Conservation (phyloP, 306 rosid species). For the Fragaria vesca region DNA sequence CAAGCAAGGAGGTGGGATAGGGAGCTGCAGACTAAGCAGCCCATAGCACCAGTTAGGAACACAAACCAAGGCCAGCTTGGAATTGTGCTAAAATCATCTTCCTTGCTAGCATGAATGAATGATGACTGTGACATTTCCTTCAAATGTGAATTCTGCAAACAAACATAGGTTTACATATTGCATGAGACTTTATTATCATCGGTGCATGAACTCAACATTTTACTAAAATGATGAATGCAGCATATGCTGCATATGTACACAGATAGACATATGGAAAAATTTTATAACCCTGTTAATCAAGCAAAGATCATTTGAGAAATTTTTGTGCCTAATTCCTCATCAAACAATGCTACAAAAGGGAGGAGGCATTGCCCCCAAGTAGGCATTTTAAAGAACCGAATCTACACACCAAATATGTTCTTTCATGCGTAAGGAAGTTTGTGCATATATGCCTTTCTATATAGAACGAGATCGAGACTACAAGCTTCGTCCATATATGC, state of each 20-base stretch:
- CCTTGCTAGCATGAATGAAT: constrained; percentile 24
- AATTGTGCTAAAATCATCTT: constrained; percentile 26
- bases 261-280: too few species aligned
- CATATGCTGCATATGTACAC: neutral
- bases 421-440: too few species aligned
- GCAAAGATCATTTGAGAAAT: neutral
- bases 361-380: too few species aligned
- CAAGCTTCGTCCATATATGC: too few species aligned
- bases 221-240: neutral
- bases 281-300: neutral
- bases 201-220: neutral
- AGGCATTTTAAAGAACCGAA: too few species aligned
- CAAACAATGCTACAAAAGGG: too few species aligned
- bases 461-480: too few species aligned
- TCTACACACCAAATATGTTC: too few species aligned
- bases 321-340: too few species aligned
- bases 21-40: constrained; percentile 76
- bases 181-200: neutral
- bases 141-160: constrained; percentile 44
- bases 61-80: constrained; percentile 91
- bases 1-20: constrained; percentile 84
- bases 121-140: constrained; percentile 35
- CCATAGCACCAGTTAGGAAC: constrained; percentile 80
- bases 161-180: neutral
- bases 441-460: too few species aligned